These are phyloP conservation scores for Skeletonema menzelii DNA, from an alignment of 108 stramenopile species.

Conservation along the genomic window DNA sequence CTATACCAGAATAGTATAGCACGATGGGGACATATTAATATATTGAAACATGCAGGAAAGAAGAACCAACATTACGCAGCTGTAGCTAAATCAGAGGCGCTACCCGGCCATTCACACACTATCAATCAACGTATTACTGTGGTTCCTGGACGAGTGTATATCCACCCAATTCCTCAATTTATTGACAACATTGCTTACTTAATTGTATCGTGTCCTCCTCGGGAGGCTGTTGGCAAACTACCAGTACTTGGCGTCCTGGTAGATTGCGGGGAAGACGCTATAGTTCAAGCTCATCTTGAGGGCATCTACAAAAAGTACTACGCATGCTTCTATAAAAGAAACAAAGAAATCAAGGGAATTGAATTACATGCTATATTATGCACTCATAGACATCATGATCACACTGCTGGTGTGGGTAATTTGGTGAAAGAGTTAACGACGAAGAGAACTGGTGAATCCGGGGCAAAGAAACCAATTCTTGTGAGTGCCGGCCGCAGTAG, in stretches of 20 bases:
- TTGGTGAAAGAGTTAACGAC: constrained; percentile 20
- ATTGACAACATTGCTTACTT: constrained; percentile 79
- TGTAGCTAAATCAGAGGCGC: not conserved
- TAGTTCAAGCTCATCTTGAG: constrained; percentile 45
- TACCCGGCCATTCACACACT: constrained; percentile 66
- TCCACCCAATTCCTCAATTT: constrained; percentile 74
- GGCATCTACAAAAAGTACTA: constrained; percentile 62
- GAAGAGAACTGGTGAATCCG: not conserved
- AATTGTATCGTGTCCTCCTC: constrained; percentile 61
- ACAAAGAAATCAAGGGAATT: constrained; percentile 26
- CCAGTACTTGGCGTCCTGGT: constrained; percentile 62
- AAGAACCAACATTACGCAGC: constrained; percentile 4
- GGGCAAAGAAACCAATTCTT: not conserved
- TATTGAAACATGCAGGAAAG: constrained; percentile 31
- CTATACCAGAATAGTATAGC: constrained; percentile 66
- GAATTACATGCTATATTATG: constrained; percentile 67
- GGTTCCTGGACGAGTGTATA: constrained; percentile 65
- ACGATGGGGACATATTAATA: constrained; percentile 67
- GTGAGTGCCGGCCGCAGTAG: constrained; percentile 22
- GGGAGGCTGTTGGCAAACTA: not conserved
- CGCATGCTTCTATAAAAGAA: not conserved
- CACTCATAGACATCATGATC: constrained; percentile 88
- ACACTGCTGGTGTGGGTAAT: constrained; percentile 67
- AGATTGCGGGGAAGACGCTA: constrained; percentile 75
- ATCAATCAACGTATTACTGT: constrained; percentile 72